Conservation (phyloP, 1,284 basidiomycete genomes). For the Ceratobasidium sp. region DNA sequence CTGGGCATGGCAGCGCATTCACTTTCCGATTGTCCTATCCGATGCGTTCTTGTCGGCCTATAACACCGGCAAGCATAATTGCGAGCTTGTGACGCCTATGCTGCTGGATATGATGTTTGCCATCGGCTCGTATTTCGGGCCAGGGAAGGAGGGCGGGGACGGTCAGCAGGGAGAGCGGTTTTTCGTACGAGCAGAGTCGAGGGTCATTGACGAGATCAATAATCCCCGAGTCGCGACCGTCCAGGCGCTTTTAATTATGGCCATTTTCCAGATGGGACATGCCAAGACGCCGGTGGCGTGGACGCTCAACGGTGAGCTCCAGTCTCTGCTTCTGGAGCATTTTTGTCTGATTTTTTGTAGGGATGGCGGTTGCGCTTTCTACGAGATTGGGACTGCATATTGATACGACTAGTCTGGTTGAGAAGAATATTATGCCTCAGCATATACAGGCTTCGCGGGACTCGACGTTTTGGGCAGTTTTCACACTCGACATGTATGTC, state of each 20-base stretch:
- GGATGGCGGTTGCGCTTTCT: constrained; percentile 28
- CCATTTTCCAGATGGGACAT: constrained; percentile 30
- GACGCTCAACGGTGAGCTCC: constrained; percentile 29
- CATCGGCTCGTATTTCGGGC: constrained; percentile 29
- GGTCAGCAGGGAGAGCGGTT: constrained; percentile 19
- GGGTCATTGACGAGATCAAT: constrained; percentile 23
- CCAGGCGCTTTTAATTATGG: constrained; percentile 16
- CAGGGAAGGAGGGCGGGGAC: constrained; percentile 25
- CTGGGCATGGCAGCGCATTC: constrained; percentile 32
- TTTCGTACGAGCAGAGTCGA: constrained; percentile 21
- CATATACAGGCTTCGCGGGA: constrained; percentile 7
- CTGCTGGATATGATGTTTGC: constrained; percentile 34
- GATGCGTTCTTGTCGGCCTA: constrained; percentile 18
- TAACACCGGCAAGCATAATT: constrained; percentile 3
- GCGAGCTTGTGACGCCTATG: constrained; percentile 25
- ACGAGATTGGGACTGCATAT: constrained; percentile 29
- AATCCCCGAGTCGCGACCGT: constrained; percentile 23
- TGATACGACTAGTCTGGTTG: constrained; percentile 3
- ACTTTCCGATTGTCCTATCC: constrained; percentile 29
- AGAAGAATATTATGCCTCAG: constrained; percentile 3
- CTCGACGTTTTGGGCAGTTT: constrained; percentile 28
- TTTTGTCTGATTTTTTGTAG: not conserved
- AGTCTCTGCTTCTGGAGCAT: not conserved
- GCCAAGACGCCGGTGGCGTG: constrained; percentile 30
- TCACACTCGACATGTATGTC: constrained; percentile 23